phyloP scores from a whole-genome alignment of 2,329 filamentous ascomycete species.

The Trichoderma endophyticum region DNA sequence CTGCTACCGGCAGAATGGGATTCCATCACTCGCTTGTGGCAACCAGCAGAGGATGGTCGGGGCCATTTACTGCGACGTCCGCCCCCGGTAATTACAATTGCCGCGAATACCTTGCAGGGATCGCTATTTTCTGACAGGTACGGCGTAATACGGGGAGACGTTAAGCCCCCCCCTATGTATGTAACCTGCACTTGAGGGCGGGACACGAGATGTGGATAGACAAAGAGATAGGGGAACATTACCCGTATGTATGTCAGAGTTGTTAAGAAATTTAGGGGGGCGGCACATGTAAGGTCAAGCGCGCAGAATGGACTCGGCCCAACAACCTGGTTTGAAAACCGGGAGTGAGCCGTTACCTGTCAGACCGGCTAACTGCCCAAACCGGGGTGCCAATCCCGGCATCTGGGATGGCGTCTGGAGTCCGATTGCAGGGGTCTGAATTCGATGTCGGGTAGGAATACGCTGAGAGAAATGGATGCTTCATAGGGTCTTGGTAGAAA shows the following conservation, averaged over 20 bases:
- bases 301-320: neutral
- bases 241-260: neutral
- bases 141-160: neutral
- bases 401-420: neutral
- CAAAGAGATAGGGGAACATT: neutral
- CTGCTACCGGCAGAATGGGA: neutral
- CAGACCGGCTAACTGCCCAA: neutral
- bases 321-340: neutral
- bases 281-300: neutral
- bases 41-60: neutral
- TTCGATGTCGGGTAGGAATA: neutral
- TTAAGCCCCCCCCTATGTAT: neutral
- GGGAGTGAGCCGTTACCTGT: neutral
- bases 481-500: neutral
- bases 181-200: neutral
- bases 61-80: neutral
- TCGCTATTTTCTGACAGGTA: neutral
- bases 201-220: neutral
- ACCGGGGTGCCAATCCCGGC: neutral
- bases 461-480: neutral
- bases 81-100: neutral
- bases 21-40: neutral
- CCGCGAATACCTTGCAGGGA: neutral
- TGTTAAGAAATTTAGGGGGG: neutral
- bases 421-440: neutral